These are phyloP conservation scores for Sphagnum tenellum DNA, from an alignment of 225 moss, liverwort and hornwort genomes.

Conservation along the genomic window DNA sequence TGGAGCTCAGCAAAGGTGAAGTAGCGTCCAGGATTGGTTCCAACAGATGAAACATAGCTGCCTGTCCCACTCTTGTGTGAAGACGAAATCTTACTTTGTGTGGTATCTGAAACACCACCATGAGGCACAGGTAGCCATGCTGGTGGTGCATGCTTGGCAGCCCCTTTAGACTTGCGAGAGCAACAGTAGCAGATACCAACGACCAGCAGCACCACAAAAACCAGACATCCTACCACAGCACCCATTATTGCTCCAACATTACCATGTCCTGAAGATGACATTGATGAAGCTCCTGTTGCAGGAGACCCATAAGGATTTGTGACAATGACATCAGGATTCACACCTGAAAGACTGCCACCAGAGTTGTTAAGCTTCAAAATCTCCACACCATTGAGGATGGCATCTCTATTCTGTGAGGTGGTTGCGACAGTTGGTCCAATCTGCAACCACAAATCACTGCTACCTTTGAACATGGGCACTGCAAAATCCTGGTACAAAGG, in stretches of 20 bases:
- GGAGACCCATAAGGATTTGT: background rate
- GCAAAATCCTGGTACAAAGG: constrained; percentile 48
- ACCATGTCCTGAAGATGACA: background rate
- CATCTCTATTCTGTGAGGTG: constrained; percentile 16
- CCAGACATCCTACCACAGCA: constrained; percentile 36
- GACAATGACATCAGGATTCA: constrained; percentile 3
- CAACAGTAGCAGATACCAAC: constrained; percentile 21
- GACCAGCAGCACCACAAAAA: constrained; percentile 14
- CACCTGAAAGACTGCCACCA: constrained; percentile 19
- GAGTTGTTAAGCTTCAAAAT: constrained; percentile 48
- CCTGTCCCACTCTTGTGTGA: constrained; percentile 66
- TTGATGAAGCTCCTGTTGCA: background rate
- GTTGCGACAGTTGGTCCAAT: constrained; percentile 36
- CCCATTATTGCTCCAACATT: constrained; percentile 27
- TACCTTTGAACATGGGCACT: constrained; percentile 25
- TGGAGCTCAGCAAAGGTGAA: constrained; percentile 10
- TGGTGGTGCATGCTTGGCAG: constrained; percentile 25
- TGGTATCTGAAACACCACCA: constrained; percentile 43
- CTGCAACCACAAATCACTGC: constrained; percentile 34
- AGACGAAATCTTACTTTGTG: constrained; percentile 42
- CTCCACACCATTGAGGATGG: constrained; percentile 68
- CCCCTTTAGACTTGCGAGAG: constrained; percentile 15
- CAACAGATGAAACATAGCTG: constrained; percentile 11
- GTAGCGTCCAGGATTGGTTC: constrained; percentile 10
- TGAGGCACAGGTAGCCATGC: constrained; percentile 45